A percentile compares a stretch with the other conserved stretches of the same genome.
Evolutionary conservation across 2,329 filamentous ascomycete species (phyloP).

Genomic region (Stagonosporopsis rhizophila): DNA sequence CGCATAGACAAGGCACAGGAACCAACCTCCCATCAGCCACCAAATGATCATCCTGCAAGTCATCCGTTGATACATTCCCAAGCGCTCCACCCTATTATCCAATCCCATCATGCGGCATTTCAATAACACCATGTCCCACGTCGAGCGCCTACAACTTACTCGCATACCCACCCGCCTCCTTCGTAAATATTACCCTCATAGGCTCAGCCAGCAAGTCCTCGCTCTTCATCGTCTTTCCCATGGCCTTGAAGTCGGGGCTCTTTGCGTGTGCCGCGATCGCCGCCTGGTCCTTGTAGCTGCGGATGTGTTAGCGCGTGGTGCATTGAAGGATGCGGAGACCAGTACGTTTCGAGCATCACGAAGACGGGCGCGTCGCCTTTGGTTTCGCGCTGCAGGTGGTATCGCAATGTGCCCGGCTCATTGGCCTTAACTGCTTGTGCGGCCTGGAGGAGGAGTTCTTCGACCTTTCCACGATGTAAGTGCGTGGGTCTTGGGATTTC

Average conservation of each 20-base stretch:
- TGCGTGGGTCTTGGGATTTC: not conserved
- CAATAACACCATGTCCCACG: not conserved
- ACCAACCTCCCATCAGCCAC: not conserved
- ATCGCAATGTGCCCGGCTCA: slow-evolving; percentile 44
- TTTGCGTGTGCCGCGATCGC: slow-evolving; percentile 36
- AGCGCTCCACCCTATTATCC: not conserved
- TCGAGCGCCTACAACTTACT: slow-evolving; percentile 9
- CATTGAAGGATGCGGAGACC: not conserved
- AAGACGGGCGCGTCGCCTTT: slow-evolving; percentile 38
- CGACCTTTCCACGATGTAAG: slow-evolving; percentile 28
- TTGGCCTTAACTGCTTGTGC: slow-evolving; percentile 39
- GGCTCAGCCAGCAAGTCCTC: slow-evolving; percentile 42
- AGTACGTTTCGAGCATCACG: slow-evolving; percentile 46
- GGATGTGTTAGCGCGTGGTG: not conserved
- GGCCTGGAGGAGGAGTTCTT: slow-evolving; percentile 36
- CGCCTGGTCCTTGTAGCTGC: slow-evolving; percentile 42
- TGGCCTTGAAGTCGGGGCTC: slow-evolving; percentile 31
- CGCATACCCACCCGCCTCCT: slow-evolving; percentile 37
- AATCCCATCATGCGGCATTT: not conserved
- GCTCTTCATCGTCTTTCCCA: slow-evolving; percentile 34
- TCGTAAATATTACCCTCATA: slow-evolving; percentile 39
- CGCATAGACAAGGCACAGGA: not conserved
- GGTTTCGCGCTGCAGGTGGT: slow-evolving; percentile 41
- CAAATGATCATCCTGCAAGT: not conserved
- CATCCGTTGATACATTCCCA: not conserved